Evolutionary conservation across 257 asterid species (phyloP).

Genomic region (Gentiana macrophylla): DNA sequence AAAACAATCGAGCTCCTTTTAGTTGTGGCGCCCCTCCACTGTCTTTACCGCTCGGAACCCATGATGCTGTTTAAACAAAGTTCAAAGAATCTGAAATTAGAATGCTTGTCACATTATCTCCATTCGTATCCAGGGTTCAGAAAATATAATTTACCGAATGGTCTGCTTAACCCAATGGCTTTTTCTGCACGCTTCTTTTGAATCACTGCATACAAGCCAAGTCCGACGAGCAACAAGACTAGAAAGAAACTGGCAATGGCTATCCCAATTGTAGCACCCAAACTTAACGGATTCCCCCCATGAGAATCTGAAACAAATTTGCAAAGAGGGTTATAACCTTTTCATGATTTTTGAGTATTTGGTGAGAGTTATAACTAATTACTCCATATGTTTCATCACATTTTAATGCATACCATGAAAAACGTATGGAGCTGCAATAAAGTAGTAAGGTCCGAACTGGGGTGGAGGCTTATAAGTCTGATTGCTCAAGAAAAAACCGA

Average conservation of each 20-base stretch:
- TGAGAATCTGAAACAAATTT: constrained; percentile 32
- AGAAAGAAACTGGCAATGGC: constrained; percentile 57
- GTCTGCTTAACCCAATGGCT: constrained; percentile 71
- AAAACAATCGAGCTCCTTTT: constrained; percentile 94
- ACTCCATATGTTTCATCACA: not conserved
- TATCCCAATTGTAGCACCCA: constrained; percentile 47
- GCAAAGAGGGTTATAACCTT: not conserved
- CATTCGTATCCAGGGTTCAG: not conserved
- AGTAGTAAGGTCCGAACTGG: constrained; percentile 89
- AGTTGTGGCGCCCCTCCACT: constrained; percentile 96
- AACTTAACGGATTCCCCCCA: constrained; percentile 34
- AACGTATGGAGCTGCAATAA: constrained; percentile 57
- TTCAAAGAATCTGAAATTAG: constrained; percentile 7
- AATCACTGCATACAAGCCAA: constrained; percentile 55
- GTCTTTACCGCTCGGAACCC: constrained; percentile 80
- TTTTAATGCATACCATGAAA: constrained; percentile 39
- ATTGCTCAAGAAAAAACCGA: constrained; percentile 72
- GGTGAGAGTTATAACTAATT: not conserved
- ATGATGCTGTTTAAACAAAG: constrained; percentile 43
- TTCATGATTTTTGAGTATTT: too few relatives aligned
- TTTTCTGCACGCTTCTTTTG: constrained; percentile 82
- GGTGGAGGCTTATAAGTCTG: constrained; percentile 90
- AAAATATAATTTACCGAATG: constrained; percentile 54
- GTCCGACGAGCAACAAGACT: constrained; percentile 47
- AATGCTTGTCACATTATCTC: not conserved